These are phyloP conservation scores for Cutaneotrichosporon sp. DNA, from an alignment of 1,284 basidiomycete genomes.

Conservation along the genomic window DNA sequence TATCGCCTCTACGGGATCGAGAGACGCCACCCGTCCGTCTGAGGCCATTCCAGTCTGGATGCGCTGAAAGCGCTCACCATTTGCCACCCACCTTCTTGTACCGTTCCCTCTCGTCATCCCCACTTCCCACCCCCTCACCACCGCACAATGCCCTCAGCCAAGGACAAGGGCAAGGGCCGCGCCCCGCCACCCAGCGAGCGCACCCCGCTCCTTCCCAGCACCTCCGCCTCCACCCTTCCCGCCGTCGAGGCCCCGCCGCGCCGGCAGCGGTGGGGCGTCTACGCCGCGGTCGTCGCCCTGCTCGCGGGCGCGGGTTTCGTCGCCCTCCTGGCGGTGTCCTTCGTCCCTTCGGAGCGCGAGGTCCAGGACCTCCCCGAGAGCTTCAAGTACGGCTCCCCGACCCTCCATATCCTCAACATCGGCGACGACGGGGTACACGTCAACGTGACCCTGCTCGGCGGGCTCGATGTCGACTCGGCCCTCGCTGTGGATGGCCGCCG, in stretches of 20 bases:
- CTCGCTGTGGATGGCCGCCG: slow-evolving; percentile 35
- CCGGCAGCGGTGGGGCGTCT: slow-evolving; percentile 17
- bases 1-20: too few species aligned
- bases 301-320: slow-evolving; percentile 34
- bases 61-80: not conserved
- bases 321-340: slow-evolving; percentile 36
- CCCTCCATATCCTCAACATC: slow-evolving; percentile 44
- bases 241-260: not conserved
- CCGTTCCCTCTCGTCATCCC: too few species aligned
- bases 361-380: slow-evolving; percentile 6
- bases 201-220: slow-evolving; percentile 19
- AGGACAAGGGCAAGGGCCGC: slow-evolving; percentile 22
- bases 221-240: not conserved
- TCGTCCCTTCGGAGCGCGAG: slow-evolving; percentile 20
- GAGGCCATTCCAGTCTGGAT: not conserved
- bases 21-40: not conserved
- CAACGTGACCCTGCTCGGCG: slow-evolving; percentile 40
- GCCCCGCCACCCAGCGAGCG: slow-evolving; percentile 19
- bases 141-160: slow-evolving; percentile 16
- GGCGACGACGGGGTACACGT: slow-evolving; percentile 44
- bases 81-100: not conserved
- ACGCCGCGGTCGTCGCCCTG: slow-evolving; percentile 32
- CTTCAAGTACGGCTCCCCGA: slow-evolving; percentile 14
- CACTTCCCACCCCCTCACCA: not conserved
- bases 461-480: slow-evolving; percentile 44